These are phyloP conservation scores for Didymella exigua DNA, from an alignment of 2,329 filamentous ascomycete species.

Conservation along the genomic window DNA sequence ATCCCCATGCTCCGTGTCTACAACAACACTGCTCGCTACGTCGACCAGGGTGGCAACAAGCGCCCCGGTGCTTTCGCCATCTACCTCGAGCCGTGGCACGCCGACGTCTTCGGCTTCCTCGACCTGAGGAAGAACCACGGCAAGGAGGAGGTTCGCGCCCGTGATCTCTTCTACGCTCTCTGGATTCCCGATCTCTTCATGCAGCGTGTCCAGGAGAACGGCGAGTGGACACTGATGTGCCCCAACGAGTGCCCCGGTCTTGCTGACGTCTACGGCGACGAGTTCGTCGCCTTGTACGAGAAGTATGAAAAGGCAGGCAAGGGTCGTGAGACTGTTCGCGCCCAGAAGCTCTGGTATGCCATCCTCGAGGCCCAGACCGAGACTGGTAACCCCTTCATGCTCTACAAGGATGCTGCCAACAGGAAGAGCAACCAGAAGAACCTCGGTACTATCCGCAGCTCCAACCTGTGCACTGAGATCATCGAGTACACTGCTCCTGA, in stretches of 20 bases:
- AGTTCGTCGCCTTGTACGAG: conserved; percentile 94
- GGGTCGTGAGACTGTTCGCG: conserved; percentile 89
- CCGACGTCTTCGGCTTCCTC: conserved; percentile 95
- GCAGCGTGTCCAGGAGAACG: conserved; percentile 98
- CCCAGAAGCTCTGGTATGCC: conserved; percentile 99
- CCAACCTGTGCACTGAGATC: conserved; percentile 98
- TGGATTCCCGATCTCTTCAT: conserved; percentile 99
- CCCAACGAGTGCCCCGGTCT: conserved; percentile 94
- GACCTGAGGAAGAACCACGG: conserved; percentile 99
- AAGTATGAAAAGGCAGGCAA: conserved; percentile 84
- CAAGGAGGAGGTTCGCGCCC: conserved; percentile 96
- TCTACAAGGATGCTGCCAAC: conserved; percentile 99
- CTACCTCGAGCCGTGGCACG: conserved; percentile 98
- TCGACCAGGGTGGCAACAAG: conserved; percentile 99
- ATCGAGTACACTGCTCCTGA: conserved; percentile 96
- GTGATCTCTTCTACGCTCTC: conserved; percentile 95
- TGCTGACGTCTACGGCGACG: conserved; percentile 95
- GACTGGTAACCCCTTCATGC: conserved; percentile 99
- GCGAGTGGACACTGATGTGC: conserved; percentile 97
- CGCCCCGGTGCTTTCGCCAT: conserved; percentile 97
- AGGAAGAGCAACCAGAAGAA: conserved; percentile 99
- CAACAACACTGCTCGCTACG: conserved; percentile 99
- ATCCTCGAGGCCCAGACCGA: conserved; percentile 98
- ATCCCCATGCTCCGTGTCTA: conserved; percentile 98
- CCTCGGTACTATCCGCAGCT: conserved; percentile 95